Evolutionary conservation across 495 filamentous ascomycete species (phyloP), one percentile per base, ranked within the genome.

Genomic region (Hypoxylon rickii): DNA sequence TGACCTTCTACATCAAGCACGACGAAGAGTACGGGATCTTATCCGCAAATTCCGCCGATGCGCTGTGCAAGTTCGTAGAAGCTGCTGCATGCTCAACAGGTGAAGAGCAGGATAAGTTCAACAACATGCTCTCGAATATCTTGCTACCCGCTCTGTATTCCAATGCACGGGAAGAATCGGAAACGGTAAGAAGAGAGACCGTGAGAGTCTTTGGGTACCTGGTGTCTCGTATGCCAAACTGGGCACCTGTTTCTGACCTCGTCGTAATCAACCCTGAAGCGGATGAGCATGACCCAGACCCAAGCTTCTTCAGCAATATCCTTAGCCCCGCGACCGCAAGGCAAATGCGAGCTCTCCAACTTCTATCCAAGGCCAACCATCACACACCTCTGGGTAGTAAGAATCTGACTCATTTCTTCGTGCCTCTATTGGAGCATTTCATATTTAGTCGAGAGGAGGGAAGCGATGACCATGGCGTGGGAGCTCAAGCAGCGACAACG

Each of bases 351-450:
- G 94, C 95, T 7, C 71, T 97, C 17, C 87, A 89, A 36, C 76
- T 89, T 38, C 73, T 98, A 15, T 85, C 88, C 39, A 71, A 71
- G 8, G 84, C 86, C 45, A 88, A 88, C 26, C 66, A 75, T 2
- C 80, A 81, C 44, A 80, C 82, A 15, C 72, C 80, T 31, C 70
- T 97, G 18, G 79, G 78, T 38, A 87, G 88, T 61, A 81, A 82
- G 34, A 93, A 96, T 61, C 79, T 96, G 57, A 85, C 85, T 61
- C 85, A 92, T 33, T 87, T 96, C 68, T 90, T 97, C 66, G 79
- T 97, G 20, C 95, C 94, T 1, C 79, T 97, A 8, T 80, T 96
- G 13, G 94, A 99, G 65, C 91, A 96, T 67, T 97, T 96, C 64
- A 83, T 96, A 18, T 93, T 97, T 63, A 85, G 90, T 58, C 79